A percentile compares a stretch with the other conserved stretches of the same genome.
Evolutionary conservation across 2,329 filamentous ascomycete species (phyloP).

Genomic region (Xylaria arbuscula): DNA sequence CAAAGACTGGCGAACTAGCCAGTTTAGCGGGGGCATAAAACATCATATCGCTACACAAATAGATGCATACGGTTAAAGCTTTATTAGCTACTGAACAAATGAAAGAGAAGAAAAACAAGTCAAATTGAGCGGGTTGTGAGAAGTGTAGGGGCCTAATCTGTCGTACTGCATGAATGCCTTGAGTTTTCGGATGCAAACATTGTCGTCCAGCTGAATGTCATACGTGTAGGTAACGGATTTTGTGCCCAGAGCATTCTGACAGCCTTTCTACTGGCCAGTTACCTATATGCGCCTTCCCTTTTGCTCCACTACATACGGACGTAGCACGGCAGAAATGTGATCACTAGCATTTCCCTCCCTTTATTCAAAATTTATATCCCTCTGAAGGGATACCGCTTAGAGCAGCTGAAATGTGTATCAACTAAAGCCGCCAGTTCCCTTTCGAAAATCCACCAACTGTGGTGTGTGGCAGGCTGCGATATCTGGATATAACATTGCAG

Average conservation of each 20-base stretch:
- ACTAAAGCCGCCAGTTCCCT: not conserved
- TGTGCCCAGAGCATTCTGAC: not conserved
- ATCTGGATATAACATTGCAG: slow-evolving; percentile 1
- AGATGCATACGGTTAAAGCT: too few species aligned
- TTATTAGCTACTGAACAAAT: too few species aligned
- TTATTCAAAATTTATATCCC: not conserved
- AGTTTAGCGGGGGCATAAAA: too few species aligned
- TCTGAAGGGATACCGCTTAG: not conserved
- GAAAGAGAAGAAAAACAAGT: too few species aligned
- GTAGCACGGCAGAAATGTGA: not conserved
- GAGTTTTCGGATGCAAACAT: too few species aligned
- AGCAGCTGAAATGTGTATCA: not conserved
- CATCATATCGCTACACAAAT: too few species aligned
- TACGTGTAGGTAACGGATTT: too few species aligned
- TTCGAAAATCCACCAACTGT: slow-evolving; percentile 15
- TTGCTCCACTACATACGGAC: not conserved
- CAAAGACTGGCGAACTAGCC: too few species aligned
- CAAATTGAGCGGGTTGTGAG: too few species aligned
- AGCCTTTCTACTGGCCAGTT: not conserved
- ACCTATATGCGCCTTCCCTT: not conserved
- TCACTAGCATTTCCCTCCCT: not conserved
- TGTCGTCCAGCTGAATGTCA: not conserved
- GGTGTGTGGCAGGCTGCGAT: slow-evolving; percentile 14
- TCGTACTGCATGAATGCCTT: too few species aligned
- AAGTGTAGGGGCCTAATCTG: too few species aligned